These are phyloP conservation scores for Postia placenta DNA, from an alignment of 768 basidiomycete species.

Conservation along the genomic window DNA sequence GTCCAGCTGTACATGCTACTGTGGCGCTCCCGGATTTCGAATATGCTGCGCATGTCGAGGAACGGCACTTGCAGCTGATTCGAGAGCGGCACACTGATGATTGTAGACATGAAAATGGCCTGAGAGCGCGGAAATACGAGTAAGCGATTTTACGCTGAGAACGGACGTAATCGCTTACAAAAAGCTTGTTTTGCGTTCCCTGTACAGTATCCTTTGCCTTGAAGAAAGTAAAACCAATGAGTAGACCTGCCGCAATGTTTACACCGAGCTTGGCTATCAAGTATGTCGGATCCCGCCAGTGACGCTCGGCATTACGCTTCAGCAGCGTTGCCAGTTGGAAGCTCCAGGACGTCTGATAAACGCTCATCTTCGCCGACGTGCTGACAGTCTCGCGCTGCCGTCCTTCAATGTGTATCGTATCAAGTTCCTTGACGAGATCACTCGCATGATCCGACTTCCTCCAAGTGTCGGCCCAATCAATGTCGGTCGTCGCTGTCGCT, in stretches of 20 bases:
- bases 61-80: conserved; percentile 39
- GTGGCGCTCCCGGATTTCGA: conserved; percentile 36
- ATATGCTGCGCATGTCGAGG: conserved; percentile 32
- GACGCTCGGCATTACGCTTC: conserved; percentile 25
- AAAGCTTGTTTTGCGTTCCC: conserved; percentile 38
- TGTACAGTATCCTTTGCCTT: conserved; percentile 29
- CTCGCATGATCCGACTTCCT: conserved; percentile 34
- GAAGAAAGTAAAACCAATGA: conserved; percentile 41
- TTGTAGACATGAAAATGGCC: conserved; percentile 28
- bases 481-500: conserved; percentile 34
- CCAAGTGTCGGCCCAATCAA: conserved; percentile 52
- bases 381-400: conserved; percentile 21
- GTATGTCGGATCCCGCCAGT: conserved; percentile 39
- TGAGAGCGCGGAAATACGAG: background rate
- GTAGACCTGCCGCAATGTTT: conserved; percentile 27
- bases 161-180: conserved; percentile 20
- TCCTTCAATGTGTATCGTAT: conserved; percentile 36
- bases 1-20: conserved; percentile 38
- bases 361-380: conserved; percentile 16
- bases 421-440: conserved; percentile 34
- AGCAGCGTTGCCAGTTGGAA: conserved; percentile 29
- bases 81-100: conserved; percentile 30
- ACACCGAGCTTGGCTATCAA: conserved; percentile 33
- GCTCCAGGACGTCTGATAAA: conserved; percentile 34
- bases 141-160: no score